Evolutionary conservation across 306 rosid species (phyloP), one percentile per base, ranked within the genome.

Genomic region (Acacia confusa): DNA sequence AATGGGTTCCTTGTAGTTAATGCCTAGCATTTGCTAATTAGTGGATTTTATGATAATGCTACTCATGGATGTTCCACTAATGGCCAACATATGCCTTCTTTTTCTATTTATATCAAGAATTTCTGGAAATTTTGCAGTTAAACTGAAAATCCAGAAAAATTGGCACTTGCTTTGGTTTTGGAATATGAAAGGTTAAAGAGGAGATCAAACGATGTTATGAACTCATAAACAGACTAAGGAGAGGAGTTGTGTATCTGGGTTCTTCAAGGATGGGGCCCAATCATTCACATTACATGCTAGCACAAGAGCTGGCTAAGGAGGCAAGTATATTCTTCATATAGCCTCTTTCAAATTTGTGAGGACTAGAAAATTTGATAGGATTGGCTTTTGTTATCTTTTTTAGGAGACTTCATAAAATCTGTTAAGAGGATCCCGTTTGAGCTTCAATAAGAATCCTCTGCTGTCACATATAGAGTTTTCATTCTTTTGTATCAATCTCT

Each of bases 231-330:
- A 88, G 89, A 82, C 88, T 87, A 63, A 97, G 99, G 63, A 95
- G 94, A 75, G 99, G 99, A 85, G 91, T 77, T 20, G 85, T 95
- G 41, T 95, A 93, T 83, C 86, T 95, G 73, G 99, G 99, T 72
- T 95, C 99, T 69, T 85, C 99, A 79, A 91, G 99, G 87, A n/a
- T n/a, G n/a, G n/a, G n/a, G n/a, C n/a, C n/a, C n/a, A n/a, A n/a
- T n/a, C n/a, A n/a, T n/a, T n/a, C n/a, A n/a, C n/a, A n/a, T n/a
- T n/a, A n/a, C n/a, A n/a, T n/a, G n/a, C n/a, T n/a, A n/a, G n/a
- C n/a, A n/a, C n/a, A n/a, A n/a, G n/a, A n/a, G n/a, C n/a, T n/a
- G n/a, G n/a, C n/a, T n/a, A n/a, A n/a, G n/a, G n/a, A n/a, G n/a
- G n/a, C n/a, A n/a, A n/a, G n/a, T n/a, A n/a, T n/a, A n/a, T n/a